A percentile compares a stretch with the other conserved stretches of the same genome.
Conservation (phyloP, 805 yeast species). For the Candida lessepsii region DNA sequence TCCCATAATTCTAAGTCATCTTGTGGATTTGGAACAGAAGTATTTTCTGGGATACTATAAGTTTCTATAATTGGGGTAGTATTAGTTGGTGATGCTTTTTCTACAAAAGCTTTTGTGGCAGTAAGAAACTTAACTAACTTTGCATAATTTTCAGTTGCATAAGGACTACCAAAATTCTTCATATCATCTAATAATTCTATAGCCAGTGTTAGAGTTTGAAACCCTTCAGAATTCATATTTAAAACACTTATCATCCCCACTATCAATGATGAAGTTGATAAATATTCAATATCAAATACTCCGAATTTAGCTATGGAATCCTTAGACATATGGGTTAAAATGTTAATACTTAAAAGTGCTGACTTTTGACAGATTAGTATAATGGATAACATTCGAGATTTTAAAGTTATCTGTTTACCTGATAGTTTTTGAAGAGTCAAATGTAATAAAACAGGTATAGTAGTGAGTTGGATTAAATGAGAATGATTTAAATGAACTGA, state of each 20-base stretch:
- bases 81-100: background rate
- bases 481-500: constrained; percentile 6
- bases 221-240: constrained; percentile 7
- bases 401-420: constrained; percentile 1
- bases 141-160: constrained; percentile 5
- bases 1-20: constrained; percentile 8
- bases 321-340: constrained; percentile 6
- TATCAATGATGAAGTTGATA: constrained; percentile 7
- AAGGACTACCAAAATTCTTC: constrained; percentile 6
- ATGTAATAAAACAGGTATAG: constrained; percentile 8
- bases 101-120: constrained; percentile 4
- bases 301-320: constrained; percentile 8
- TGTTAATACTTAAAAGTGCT: constrained; percentile 7
- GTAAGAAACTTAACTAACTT: constrained; percentile 4
- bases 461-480: constrained; percentile 8
- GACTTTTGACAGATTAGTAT: constrained; percentile 7
- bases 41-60: constrained; percentile 4
- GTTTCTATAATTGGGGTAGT: constrained; percentile 1
- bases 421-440: constrained; percentile 5
- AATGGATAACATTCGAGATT: constrained; percentile 6
- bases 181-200: constrained; percentile 6
- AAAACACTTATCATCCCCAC: constrained; percentile 8
- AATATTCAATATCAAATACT: constrained; percentile 7
- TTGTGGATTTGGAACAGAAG: background rate
- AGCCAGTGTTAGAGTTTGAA: constrained; percentile 3